These are phyloP conservation scores for Pholiota microspora DNA, from an alignment of 768 basidiomycete species.

Conservation along the genomic window DNA sequence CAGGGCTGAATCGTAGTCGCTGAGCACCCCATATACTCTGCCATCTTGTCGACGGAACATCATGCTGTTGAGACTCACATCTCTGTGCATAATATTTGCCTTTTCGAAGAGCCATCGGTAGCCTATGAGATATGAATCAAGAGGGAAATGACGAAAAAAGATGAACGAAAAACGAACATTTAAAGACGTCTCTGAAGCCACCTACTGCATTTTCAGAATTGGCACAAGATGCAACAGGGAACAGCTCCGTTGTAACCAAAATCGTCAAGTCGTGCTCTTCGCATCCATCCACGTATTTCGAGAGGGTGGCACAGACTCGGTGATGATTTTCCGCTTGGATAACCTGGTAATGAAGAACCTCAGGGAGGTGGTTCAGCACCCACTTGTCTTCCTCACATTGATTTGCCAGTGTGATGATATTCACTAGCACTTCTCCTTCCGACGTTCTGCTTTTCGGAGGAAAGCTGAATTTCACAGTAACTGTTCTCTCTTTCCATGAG, in stretches of 20 bases:
- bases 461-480: neutral
- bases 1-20: neutral
- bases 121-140: neutral
- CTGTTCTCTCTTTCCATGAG: neutral
- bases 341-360: neutral
- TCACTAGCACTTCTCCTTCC: neutral
- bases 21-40: neutral
- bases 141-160: neutral
- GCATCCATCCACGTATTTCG: neutral
- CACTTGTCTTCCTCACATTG: neutral
- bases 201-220: neutral
- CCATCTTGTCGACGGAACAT: neutral
- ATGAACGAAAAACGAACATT: neutral
- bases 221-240: neutral
- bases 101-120: neutral
- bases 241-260: neutral
- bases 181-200: neutral
- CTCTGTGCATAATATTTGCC: neutral
- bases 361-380: neutral
- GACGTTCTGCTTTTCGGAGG: neutral
- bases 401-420: neutral
- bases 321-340: neutral
- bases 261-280: neutral
- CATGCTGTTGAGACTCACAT: neutral
- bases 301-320: neutral